Conservation (phyloP, 495 filamentous ascomycete species). For the Corynascus novoguineensis region DNA sequence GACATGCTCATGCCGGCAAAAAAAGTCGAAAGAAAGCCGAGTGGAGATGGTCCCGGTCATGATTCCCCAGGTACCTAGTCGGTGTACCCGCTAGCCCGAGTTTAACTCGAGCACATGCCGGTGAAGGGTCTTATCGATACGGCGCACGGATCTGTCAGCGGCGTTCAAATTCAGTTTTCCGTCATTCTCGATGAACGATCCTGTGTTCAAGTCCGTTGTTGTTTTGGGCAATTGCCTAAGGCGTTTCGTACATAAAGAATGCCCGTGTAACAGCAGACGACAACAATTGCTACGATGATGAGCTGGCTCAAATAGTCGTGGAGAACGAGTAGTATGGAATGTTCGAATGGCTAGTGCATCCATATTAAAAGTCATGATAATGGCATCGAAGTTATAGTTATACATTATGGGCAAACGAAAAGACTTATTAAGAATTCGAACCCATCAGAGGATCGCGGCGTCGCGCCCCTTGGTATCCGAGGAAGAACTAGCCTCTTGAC, state of each 20-base stretch:
- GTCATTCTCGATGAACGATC: neutral
- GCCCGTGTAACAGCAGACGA: too few relatives aligned
- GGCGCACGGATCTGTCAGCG: neutral
- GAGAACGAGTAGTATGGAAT: too few relatives aligned
- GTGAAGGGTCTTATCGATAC: constrained; percentile 14
- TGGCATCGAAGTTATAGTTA: too few relatives aligned
- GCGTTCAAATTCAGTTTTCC: neutral
- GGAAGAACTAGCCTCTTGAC: neutral
- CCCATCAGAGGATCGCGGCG: neutral
- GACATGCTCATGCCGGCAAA: constrained; percentile 20
- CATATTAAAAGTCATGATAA: too few relatives aligned
- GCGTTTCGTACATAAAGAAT: too few relatives aligned
- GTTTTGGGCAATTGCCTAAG: too few relatives aligned
- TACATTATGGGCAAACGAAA: too few relatives aligned
- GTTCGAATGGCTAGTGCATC: too few relatives aligned
- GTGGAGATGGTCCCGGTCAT: constrained; percentile 26
- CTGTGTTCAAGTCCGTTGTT: too few relatives aligned
- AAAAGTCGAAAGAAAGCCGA: constrained; percentile 33
- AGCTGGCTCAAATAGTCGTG: too few relatives aligned
- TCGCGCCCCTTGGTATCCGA: neutral
- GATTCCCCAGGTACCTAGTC: constrained; percentile 19
- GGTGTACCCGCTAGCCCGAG: constrained; percentile 4
- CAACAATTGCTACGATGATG: too few relatives aligned
- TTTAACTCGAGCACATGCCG: neutral
- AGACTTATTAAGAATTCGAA: neutral